Conservation (phyloP, 768 basidiomycete genomes). For the Termitomyces sp. region DNA sequence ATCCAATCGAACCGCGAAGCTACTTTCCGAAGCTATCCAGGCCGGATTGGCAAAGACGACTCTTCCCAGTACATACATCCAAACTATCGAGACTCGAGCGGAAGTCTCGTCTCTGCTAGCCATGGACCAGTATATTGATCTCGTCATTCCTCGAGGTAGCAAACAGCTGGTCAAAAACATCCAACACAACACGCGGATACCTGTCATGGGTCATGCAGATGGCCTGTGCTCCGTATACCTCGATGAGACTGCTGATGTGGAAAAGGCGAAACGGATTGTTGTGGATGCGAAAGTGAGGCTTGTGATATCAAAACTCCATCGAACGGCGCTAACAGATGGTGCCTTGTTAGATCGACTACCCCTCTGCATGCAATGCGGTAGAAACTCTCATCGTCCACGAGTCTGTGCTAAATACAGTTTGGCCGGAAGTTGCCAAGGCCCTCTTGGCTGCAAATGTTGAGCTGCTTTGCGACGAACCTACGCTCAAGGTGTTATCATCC, state of each 20-base stretch:
- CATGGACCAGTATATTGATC: slow-evolving; percentile 90
- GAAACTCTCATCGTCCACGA: slow-evolving; percentile 89
- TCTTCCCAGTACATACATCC: slow-evolving; percentile 80
- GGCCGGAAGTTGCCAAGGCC: slow-evolving; percentile 75
- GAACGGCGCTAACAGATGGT: background rate
- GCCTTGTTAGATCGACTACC: slow-evolving; percentile 78
- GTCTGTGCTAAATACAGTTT: slow-evolving; percentile 64
- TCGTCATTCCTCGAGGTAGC: slow-evolving; percentile 95
- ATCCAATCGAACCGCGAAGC: slow-evolving; percentile 72
- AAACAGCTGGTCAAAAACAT: slow-evolving; percentile 87
- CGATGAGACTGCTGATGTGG: slow-evolving; percentile 73
- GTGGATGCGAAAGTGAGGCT: slow-evolving; percentile 84
- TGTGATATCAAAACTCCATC: background rate
- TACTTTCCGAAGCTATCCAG: slow-evolving; percentile 80
- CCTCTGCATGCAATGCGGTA: slow-evolving; percentile 91
- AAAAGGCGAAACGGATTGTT: slow-evolving; percentile 79
- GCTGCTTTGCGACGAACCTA: slow-evolving; percentile 72
- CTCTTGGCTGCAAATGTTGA: slow-evolving; percentile 68
- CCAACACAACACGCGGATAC: slow-evolving; percentile 86
- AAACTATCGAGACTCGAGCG: slow-evolving; percentile 85
- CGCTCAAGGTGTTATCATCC: slow-evolving; percentile 52
- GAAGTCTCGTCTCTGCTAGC: slow-evolving; percentile 86
- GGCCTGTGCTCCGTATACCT: slow-evolving; percentile 90
- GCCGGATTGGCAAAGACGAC: slow-evolving; percentile 68
- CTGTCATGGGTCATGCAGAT: slow-evolving; percentile 99